Evolutionary conservation across 352 stramenopile genomes (phyloP).

Genomic region (Phytophthora cryptogea): DNA sequence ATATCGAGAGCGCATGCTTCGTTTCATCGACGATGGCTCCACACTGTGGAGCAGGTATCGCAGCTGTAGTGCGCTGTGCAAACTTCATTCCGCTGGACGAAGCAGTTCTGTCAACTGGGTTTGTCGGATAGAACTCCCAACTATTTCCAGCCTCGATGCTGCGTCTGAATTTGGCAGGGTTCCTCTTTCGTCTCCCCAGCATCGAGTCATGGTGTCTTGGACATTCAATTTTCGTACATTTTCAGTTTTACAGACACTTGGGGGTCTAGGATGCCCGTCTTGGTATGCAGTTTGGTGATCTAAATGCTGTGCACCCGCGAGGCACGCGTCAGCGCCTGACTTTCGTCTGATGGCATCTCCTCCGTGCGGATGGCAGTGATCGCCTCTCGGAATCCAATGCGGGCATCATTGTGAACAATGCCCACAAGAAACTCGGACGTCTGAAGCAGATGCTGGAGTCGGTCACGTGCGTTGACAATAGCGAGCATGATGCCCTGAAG

Average conservation of each 20-base stretch:
- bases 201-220: background rate
- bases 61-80: background rate
- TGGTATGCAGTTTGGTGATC: background rate
- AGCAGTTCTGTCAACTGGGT: background rate
- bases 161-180: background rate
- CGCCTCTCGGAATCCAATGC: slow-evolving; percentile 66
- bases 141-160: slow-evolving; percentile 10
- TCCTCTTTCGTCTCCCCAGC: background rate
- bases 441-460: slow-evolving; percentile 64
- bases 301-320: slow-evolving; percentile 32
- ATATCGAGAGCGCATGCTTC: slow-evolving; percentile 7
- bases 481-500: slow-evolving; percentile 63
- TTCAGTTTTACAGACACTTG: slow-evolving; percentile 27
- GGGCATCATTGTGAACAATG: slow-evolving; percentile 61
- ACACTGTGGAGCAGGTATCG: background rate
- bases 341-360: slow-evolving; percentile 25
- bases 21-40: background rate
- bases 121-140: background rate
- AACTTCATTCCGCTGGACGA: background rate
- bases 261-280: background rate
- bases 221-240: slow-evolving; percentile 19
- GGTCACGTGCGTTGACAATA: slow-evolving; percentile 79
- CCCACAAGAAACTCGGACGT: slow-evolving; percentile 69
- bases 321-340: slow-evolving; percentile 20
- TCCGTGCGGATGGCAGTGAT: slow-evolving; percentile 63